These are phyloP conservation scores for Marasmius sp. DNA, from an alignment of 1,284 basidiomycete species.

Conservation along the genomic window DNA sequence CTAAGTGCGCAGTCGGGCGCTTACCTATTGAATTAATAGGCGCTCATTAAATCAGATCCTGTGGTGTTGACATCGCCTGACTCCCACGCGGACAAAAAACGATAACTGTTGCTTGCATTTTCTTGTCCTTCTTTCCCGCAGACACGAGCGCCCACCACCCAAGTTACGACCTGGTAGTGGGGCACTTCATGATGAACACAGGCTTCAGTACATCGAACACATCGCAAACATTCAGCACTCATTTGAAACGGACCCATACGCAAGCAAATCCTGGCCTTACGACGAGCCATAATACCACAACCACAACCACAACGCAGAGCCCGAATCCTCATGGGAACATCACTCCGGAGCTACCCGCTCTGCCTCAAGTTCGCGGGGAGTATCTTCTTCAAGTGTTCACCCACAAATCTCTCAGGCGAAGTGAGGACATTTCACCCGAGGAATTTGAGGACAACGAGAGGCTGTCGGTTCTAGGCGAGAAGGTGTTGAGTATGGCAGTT, in stretches of 20 bases:
- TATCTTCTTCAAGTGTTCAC: constrained; percentile 66
- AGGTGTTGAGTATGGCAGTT: constrained; percentile 49
- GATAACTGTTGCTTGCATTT: no score
- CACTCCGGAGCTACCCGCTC: constrained; percentile 19
- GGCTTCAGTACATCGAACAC: background rate
- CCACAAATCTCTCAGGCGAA: constrained; percentile 58
- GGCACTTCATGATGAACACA: background rate
- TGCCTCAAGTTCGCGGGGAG: constrained; percentile 44
- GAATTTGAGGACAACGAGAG: constrained; percentile 60
- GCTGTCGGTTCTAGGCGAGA: constrained; percentile 52
- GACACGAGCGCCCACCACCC: no score
- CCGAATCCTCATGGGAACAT: background rate
- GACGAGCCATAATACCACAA: background rate
- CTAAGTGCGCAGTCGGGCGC: no score
- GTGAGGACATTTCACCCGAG: constrained; percentile 35
- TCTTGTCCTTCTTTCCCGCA: no score
- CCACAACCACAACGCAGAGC: background rate
- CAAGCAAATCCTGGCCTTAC: background rate
- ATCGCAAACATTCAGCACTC: background rate
- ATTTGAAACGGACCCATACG: background rate
- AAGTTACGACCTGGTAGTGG: no score
- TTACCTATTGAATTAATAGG: no score
- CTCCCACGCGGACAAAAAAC: no score
- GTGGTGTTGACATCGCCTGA: no score
- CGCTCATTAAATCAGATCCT: no score